Evolutionary conservation across 345 rosid species (phyloP).

Genomic region (Eucalyptus curtisii): DNA sequence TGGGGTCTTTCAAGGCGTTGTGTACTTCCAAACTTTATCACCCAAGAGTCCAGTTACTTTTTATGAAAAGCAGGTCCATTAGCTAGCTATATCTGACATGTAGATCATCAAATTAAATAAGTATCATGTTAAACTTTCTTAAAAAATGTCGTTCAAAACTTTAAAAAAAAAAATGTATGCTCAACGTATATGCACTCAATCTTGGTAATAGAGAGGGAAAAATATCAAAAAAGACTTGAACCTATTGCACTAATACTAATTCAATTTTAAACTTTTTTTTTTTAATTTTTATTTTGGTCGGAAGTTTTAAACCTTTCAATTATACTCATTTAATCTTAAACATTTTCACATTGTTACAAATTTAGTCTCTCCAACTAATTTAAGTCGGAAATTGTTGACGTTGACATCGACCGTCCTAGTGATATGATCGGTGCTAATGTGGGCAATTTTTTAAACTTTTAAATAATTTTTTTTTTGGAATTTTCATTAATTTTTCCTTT

Average conservation of each 20-base stretch:
- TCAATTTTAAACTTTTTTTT: too few species aligned
- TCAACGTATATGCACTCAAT: not conserved
- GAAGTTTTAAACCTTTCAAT: too few species aligned
- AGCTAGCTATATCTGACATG: not conserved
- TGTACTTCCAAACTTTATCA: not conserved
- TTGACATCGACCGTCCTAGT: accelerated
- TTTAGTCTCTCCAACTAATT: too few species aligned
- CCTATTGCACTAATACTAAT: too few species aligned
- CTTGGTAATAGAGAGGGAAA: too few species aligned
- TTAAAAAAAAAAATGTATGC: not conserved
- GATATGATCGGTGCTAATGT: accelerated
- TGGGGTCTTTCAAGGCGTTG: not conserved
- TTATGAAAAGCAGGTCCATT: not conserved
- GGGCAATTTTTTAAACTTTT: too few species aligned
- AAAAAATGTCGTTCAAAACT: not conserved
- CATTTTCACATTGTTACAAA: too few species aligned
- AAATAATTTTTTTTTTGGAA: too few species aligned
- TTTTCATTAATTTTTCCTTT: too few species aligned
- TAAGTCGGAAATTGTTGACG: accelerated
- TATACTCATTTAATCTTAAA: not conserved
- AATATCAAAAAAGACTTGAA: too few species aligned
- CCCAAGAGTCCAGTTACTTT: not conserved
- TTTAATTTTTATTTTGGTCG: too few species aligned
- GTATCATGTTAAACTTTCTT: not conserved
- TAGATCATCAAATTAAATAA: not conserved